phyloP scores from a whole-genome alignment of 371 early-diverging fungal genomes.

The Haplosporangium sp. region DNA sequence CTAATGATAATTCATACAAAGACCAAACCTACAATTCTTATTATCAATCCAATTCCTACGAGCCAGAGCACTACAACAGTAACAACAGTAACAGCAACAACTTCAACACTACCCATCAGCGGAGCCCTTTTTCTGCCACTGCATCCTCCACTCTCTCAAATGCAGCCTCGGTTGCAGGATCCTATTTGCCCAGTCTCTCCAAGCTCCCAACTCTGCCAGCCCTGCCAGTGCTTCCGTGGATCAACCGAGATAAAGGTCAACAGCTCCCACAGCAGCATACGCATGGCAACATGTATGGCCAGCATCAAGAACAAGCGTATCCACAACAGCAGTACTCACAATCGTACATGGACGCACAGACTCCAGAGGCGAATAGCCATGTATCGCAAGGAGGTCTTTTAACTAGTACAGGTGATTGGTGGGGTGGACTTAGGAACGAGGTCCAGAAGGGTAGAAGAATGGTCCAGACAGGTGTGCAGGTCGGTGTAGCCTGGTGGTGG shows the following conservation, averaged over 20 bases:
- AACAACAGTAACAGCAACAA: constrained; percentile 7
- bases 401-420: constrained; percentile 19
- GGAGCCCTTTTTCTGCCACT: constrained; percentile 21
- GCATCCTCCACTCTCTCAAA: constrained; percentile 38
- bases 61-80: constrained; percentile 8
- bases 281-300: neutral
- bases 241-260: constrained; percentile 17
- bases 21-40: constrained; percentile 6
- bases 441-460: constrained; percentile 46
- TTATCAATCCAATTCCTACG: constrained; percentile 34
- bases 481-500: constrained; percentile 54
- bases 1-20: no score
- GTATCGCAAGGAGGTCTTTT: constrained; percentile 2
- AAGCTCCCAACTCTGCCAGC: constrained; percentile 31
- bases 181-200: constrained; percentile 41
- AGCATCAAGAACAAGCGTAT: constrained; percentile 9
- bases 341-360: constrained; percentile 3
- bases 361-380: neutral
- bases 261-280: constrained; percentile 40
- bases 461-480: constrained; percentile 47
- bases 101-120: neutral
- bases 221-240: constrained; percentile 31
- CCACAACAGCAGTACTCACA: constrained; percentile 22
- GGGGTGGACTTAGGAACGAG: constrained; percentile 37
- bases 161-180: constrained; percentile 40